Evolutionary conservation across 345 rosid species (phyloP).

Genomic region (Hibiscus tridactylites): DNA sequence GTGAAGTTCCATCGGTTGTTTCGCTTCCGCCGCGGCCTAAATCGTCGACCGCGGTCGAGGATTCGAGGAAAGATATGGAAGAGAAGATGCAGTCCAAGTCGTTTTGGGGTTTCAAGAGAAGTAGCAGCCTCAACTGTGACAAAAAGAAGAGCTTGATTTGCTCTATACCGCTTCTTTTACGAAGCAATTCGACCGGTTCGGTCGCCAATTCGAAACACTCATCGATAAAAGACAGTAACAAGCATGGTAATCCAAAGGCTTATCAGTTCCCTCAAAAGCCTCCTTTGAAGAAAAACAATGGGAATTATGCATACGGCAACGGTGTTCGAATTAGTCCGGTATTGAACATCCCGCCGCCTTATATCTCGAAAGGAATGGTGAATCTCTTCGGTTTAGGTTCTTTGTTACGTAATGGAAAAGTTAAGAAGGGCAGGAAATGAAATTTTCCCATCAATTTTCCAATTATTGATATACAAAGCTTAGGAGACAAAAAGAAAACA

Average conservation of each 20-base stretch:
- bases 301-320: constrained; percentile 29
- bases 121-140: constrained; percentile 57
- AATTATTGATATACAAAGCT: not conserved
- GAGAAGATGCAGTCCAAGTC: constrained; percentile 28
- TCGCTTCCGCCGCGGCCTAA: constrained; percentile 34
- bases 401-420: constrained; percentile 44
- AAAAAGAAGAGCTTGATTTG: constrained; percentile 42
- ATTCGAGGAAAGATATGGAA: constrained; percentile 17
- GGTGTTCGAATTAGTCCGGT: constrained; percentile 49
- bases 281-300: constrained; percentile 36
- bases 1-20: constrained; percentile 21
- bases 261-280: constrained; percentile 42
- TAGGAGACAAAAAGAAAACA: constrained; percentile 23
- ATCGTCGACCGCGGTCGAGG: constrained; percentile 6
- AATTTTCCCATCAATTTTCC: not conserved
- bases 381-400: constrained; percentile 54
- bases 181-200: constrained; percentile 72
- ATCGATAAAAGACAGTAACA: constrained; percentile 27
- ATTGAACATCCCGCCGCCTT: constrained; percentile 54
- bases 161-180: constrained; percentile 49
- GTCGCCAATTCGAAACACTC: constrained; percentile 26
- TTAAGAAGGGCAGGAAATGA: constrained; percentile 40
- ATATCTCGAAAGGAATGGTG: constrained; percentile 38
- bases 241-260: constrained; percentile 22
- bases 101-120: constrained; percentile 78